Conservation (phyloP, 2,329 filamentous ascomycete species). For the Monascus ruber region DNA sequence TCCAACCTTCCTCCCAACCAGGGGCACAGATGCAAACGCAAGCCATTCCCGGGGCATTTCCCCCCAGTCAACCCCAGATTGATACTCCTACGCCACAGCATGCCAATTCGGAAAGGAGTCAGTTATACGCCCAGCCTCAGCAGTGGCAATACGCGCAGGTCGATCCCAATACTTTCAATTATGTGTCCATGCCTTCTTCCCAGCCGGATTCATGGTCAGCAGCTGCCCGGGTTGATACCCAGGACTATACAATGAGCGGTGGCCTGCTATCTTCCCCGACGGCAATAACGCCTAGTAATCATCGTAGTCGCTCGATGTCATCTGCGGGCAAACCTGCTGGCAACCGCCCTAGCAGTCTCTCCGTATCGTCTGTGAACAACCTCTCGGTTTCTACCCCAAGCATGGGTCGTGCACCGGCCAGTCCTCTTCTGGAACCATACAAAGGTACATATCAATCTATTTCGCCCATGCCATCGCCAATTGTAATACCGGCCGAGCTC, state of each 20-base stretch:
- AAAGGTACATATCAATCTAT: conserved; percentile 88
- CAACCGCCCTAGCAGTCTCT: conserved; percentile 21
- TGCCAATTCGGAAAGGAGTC: conserved; percentile 2
- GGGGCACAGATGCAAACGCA: conserved; percentile 1
- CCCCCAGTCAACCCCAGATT: conserved; percentile 11
- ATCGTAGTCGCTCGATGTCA: conserved; percentile 5
- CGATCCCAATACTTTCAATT: conserved; percentile 26
- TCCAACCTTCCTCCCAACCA: conserved; percentile 25
- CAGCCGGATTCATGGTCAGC: conserved; percentile 1
- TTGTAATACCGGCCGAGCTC: conserved; percentile 46
- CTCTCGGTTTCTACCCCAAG: conserved; percentile 24
- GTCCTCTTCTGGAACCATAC: conserved; percentile 83
- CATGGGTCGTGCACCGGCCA: conserved; percentile 51
- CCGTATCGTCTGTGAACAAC: conserved; percentile 28
- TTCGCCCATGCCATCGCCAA: conserved; percentile 83
- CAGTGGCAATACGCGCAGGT: conserved; percentile 30
- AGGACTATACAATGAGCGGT: conserved; percentile 14
- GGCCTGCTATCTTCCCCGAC: conserved; percentile 12
- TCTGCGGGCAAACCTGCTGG: conserved; percentile 4
- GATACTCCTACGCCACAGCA: conserved; percentile 9
- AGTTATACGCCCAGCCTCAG: conserved; percentile 20
- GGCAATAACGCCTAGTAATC: conserved; percentile 5
- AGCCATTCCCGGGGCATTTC: conserved; percentile 22
- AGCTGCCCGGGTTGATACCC: conserved; percentile 3
- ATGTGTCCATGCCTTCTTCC: conserved; percentile 16